phyloP scores from a whole-genome alignment of 495 filamentous ascomycete species.

The Immersiella caudata region DNA sequence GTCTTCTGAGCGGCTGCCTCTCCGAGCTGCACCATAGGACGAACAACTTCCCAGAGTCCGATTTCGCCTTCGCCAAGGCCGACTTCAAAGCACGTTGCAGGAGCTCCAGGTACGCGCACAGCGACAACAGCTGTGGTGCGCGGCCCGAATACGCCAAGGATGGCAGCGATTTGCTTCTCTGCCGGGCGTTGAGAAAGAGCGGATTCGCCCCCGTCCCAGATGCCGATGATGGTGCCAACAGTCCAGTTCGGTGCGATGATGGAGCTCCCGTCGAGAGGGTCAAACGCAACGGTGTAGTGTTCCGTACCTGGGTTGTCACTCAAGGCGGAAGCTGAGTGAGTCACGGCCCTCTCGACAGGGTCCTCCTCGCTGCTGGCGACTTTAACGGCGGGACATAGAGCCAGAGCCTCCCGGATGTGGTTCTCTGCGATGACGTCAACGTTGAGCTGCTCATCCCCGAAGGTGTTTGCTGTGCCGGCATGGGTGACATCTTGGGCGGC shows the following conservation, averaged over 20 bases:
- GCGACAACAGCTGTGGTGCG: constrained; percentile 54
- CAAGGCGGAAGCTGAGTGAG: neutral
- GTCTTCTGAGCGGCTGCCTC: constrained; percentile 12
- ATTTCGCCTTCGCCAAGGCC: constrained; percentile 33
- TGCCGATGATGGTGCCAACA: constrained; percentile 55
- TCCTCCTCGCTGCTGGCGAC: constrained; percentile 59
- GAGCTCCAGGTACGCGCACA: constrained; percentile 42
- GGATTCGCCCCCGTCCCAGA: constrained; percentile 49
- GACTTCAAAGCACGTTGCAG: constrained; percentile 46
- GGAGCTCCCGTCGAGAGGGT: constrained; percentile 57
- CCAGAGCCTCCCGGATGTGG: constrained; percentile 45
- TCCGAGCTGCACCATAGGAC: constrained; percentile 34
- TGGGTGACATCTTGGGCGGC: constrained; percentile 44
- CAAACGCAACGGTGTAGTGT: constrained; percentile 58
- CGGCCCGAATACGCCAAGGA: constrained; percentile 56
- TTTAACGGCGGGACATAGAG: constrained; percentile 43
- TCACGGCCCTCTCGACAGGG: constrained; percentile 44
- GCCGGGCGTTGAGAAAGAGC: constrained; percentile 43
- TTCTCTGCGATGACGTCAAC: constrained; percentile 56
- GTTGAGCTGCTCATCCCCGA: constrained; percentile 60
- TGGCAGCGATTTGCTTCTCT: constrained; percentile 45
- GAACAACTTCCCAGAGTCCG: constrained; percentile 39
- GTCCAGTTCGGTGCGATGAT: constrained; percentile 59
- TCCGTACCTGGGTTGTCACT: constrained; percentile 27
- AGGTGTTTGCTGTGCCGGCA: constrained; percentile 51